Percentiles rank a stretch among this genome's conserved stretches.
Evolutionary conservation across 495 filamentous ascomycete species (phyloP).

Genomic region (Penicillium desertorum): DNA sequence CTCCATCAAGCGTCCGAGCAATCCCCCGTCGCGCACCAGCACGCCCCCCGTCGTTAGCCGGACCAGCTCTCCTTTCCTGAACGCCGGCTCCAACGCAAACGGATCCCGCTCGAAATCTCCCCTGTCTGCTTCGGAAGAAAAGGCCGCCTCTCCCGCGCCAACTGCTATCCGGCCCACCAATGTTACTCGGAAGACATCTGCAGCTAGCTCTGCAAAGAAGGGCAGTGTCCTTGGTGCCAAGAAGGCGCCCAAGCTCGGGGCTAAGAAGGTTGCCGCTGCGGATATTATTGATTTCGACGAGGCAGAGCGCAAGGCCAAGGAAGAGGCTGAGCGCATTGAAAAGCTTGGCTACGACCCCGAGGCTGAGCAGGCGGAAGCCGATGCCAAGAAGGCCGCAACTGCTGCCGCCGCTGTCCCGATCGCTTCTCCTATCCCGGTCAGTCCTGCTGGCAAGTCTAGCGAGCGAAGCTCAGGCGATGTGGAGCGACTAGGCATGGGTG

Average conservation of each 20-base stretch:
- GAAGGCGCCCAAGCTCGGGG: slow-evolving; percentile 82
- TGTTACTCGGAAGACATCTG: slow-evolving; percentile 69
- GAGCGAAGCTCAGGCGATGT: slow-evolving; percentile 70
- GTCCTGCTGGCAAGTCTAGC: slow-evolving; percentile 53
- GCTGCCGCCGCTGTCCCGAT: slow-evolving; percentile 55
- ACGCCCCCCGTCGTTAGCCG: slow-evolving; percentile 84
- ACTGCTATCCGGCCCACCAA: slow-evolving; percentile 71
- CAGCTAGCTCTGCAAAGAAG: slow-evolving; percentile 64
- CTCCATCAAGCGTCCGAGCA: slow-evolving; percentile 92
- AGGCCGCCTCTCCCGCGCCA: slow-evolving; percentile 45
- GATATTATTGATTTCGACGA: slow-evolving; percentile 93
- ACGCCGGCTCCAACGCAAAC: slow-evolving; percentile 65
- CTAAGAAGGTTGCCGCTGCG: slow-evolving; percentile 76
- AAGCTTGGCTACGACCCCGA: slow-evolving; percentile 98
- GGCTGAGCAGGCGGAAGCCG: slow-evolving; percentile 66
- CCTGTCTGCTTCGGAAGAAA: slow-evolving; percentile 61
- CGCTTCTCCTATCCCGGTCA: slow-evolving; percentile 71
- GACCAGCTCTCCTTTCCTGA: slow-evolving; percentile 86
- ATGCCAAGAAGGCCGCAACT: slow-evolving; percentile 54
- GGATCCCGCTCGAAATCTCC: slow-evolving; percentile 79
- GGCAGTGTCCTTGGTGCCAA: slow-evolving; percentile 84
- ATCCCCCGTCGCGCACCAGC: slow-evolving; percentile 85
- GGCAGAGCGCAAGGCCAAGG: slow-evolving; percentile 93
- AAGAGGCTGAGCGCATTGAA: slow-evolving; percentile 94
- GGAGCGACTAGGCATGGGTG: slow-evolving; percentile 88